Evolutionary conservation across 495 filamentous ascomycete genomes (phyloP), one percentile per base, ranked within the genome.

Genomic region (Letharia columbiana): DNA sequence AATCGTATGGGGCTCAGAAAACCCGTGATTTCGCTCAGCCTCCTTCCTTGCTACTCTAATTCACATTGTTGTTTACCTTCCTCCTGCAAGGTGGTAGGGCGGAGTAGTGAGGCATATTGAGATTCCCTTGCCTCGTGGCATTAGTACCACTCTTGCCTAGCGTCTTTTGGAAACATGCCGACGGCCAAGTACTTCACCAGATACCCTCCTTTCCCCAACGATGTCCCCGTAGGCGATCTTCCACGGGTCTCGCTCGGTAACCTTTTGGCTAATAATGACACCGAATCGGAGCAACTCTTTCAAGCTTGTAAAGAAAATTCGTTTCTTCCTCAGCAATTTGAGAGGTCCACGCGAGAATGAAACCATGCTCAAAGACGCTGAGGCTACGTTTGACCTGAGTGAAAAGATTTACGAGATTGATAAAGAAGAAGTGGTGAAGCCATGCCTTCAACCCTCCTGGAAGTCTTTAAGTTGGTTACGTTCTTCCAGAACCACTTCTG

Each of bases 171-270:
- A 39, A 62, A 49, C 3, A 63, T 63, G 61, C 61, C 61, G 17
- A 63, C 28, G 6, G 31, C 47, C 31, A 35, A 10, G 0, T 23
- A 65, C 35, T 73, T 72, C 50, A 63, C 54, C 47, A 66, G 47
- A 23, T 59, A 60, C 50, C 70, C 72, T 33, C 50, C 68, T 12
- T 73, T 73, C 60, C 70, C 72, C 35, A 33, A 41, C 17, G 66
- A 68, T 50, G 64, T 72, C 17, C 66, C 63, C 37, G 60, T 69
- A 39, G 64, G 61, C 50, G 42, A 72, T 11, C 68, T 73, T 57
- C 68, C 84, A 17, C 76, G 81, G 20, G 74, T 88, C 18, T 81
- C 83, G 0, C 75, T 86, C 2, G 59, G 67, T 3, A 84, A 83
- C 63, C 77, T 87, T 2, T 72, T 77, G 12, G 71, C 71, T 4